Conservation (phyloP, 2,329 filamentous ascomycete species). For the Penicillium hordei region DNA sequence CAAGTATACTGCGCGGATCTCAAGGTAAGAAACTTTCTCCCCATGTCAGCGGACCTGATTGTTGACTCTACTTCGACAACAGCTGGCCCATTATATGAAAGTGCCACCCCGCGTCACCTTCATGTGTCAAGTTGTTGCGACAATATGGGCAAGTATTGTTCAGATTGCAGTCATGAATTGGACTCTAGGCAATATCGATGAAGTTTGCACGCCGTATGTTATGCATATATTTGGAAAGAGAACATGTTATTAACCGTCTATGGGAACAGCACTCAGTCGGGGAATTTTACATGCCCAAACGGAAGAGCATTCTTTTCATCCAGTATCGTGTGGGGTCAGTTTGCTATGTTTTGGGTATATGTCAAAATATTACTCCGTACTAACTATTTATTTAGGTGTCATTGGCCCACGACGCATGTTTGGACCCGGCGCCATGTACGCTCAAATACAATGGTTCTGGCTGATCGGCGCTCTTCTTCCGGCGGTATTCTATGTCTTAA, state of each 20-base stretch:
- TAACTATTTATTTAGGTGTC: conserved; percentile 48
- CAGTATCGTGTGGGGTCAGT: conserved; percentile 65
- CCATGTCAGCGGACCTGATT: background rate
- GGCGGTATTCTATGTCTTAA: conserved; percentile 57
- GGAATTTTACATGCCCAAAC: conserved; percentile 57
- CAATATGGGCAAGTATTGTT: conserved; percentile 47
- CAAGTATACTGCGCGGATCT: conserved; percentile 20
- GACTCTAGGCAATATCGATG: conserved; percentile 45
- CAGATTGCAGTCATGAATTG: conserved; percentile 50
- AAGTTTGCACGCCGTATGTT: conserved; percentile 41
- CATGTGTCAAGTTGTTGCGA: conserved; percentile 50
- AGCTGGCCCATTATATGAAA: conserved; percentile 32
- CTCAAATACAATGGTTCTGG: conserved; percentile 66
- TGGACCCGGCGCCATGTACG: conserved; percentile 60
- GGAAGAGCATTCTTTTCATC: conserved; percentile 62
- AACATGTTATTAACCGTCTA: background rate
- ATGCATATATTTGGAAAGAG: background rate
- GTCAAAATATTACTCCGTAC: conserved; percentile 37
- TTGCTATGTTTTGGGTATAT: background rate
- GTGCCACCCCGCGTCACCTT: conserved; percentile 49
- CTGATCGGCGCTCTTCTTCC: conserved; percentile 62
- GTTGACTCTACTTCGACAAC: conserved; percentile 3
- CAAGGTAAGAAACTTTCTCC: conserved; percentile 7
- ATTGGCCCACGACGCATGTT: conserved; percentile 69
- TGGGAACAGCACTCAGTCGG: conserved; percentile 40